Conservation (phyloP, 129 eudicot species). For the Arctium minus region DNA sequence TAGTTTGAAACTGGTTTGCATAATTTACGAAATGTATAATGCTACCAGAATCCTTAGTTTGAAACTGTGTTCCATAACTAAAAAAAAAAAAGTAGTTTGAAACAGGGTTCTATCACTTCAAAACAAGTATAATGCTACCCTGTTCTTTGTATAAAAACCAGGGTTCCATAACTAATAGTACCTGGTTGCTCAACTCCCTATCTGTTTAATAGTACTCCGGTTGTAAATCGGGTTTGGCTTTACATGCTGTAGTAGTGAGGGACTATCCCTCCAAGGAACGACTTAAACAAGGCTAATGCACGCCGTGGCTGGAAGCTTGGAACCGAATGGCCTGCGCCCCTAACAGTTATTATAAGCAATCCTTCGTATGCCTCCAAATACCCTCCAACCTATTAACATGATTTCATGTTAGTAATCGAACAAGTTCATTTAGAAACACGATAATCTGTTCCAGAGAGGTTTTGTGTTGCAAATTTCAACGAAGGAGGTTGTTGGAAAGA, state of each 20-base stretch:
- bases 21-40: not conserved
- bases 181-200: not conserved
- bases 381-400: slow-evolving; percentile 43
- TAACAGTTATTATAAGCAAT: slow-evolving; percentile 32
- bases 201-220: not conserved
- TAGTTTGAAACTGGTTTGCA: not conserved
- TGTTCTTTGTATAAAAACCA: not conserved
- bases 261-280: slow-evolving; percentile 37
- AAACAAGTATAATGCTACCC: not conserved
- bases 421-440: not conserved
- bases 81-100: too few species aligned
- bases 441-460: not conserved
- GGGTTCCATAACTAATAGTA: not conserved
- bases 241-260: slow-evolving; percentile 22
- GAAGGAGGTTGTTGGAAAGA: not conserved
- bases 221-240: not conserved
- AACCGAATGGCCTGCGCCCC: slow-evolving; percentile 44
- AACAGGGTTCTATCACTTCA: not conserved
- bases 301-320: slow-evolving; percentile 42
- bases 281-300: slow-evolving; percentile 33
- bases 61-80: too few species aligned
- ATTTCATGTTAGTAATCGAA: not conserved
- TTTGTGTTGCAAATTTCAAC: not conserved
- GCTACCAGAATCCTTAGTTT: not conserved
- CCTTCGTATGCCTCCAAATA: slow-evolving; percentile 42